Base-by-base conservation (phyloP, 1,284 basidiomycete species). In the Psilocybe mexicana region DNA sequence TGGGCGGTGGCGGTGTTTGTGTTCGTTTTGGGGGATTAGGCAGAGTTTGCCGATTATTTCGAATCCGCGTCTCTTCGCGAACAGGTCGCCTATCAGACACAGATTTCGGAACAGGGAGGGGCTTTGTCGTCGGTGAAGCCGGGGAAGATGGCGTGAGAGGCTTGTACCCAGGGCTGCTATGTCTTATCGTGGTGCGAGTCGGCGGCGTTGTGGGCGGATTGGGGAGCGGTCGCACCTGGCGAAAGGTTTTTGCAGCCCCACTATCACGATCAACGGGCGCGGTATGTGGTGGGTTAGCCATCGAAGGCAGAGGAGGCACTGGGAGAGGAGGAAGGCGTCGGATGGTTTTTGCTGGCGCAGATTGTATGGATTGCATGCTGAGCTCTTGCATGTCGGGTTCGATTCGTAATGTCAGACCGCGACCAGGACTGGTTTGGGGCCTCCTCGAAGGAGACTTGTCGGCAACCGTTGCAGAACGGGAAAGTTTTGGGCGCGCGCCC, bases 381-480 rank as follows among this genome's bases (percentile, higher is more conserved):
- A n/a, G 23, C 14, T 28, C 43, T 8, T 45, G 33, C 62, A 61
- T 58, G 6, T 58, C 43, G 33, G 51, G 58, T 18, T 58, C 54
- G 43, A 64, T 60, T 3, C 44, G 49, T 23, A 61, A 42, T 6
- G 56, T 62, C 40, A 61, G 47, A 23, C 63, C 58, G 12, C 57
- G 59, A 4, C 55, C 50, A 38, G 58, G 60, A 45, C 55, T 60
- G 26, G 44, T 50, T 35, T 42, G 55, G 7, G 28, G 44, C 8
- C 28, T n/a, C 28, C 52, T 52, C 23, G 58, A 48, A 26, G 45
- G 12, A 11, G 36, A 33, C 6, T 25, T n/a, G 23, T 18, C 36
- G 35, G 45, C 50, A 43, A 57, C 24, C 2, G 47, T 50, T 10
- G 51, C 48, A 3, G 48, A 43, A n/a, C 52, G 59, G 43, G 43